Evolutionary conservation across 805 yeast species (phyloP).

Genomic region (Isabelozyma heimii): DNA sequence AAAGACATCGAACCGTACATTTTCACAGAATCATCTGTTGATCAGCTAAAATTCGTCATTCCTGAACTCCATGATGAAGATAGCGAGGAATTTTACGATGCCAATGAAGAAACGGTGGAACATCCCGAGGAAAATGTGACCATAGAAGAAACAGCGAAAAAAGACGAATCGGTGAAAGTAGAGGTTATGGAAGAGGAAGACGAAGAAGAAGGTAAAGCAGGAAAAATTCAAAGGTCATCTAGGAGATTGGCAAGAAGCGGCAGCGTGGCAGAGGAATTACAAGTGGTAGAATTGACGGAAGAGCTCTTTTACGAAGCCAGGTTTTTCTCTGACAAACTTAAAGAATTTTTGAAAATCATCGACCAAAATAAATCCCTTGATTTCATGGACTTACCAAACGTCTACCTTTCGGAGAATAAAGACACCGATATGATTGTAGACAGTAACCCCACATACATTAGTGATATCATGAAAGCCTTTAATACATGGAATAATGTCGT

Average conservation of each 20-base stretch:
- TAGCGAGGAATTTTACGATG: conserved; percentile 6
- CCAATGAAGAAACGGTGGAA: neutral
- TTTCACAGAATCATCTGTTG: conserved; percentile 48
- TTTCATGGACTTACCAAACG: conserved; percentile 5
- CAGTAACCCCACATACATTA: conserved; percentile 4
- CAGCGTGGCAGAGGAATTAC: conserved; percentile 9
- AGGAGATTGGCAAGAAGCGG: conserved; percentile 26
- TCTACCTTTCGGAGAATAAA: conserved; percentile 10
- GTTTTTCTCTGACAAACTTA: conserved; percentile 19
- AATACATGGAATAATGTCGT: conserved; percentile 24
- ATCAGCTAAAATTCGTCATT: conserved; percentile 33
- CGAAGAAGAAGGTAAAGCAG: conserved; percentile 9
- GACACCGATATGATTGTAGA: neutral
- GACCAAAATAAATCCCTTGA: conserved; percentile 1
- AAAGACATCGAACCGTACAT: conserved; percentile 52
- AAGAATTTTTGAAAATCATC: conserved; percentile 9
- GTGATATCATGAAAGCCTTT: conserved; percentile 22
- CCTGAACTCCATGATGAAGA: conserved; percentile 10
- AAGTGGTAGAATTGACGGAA: conserved; percentile 18
- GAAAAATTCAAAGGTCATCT: conserved; percentile 24
- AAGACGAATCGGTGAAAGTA: conserved; percentile 13
- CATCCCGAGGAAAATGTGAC: conserved; percentile 6
- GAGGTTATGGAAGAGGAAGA: conserved; percentile 14
- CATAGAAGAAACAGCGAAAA: conserved; percentile 2
- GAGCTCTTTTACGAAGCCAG: conserved; percentile 26